Evolutionary conservation across 805 yeast species (phyloP), one percentile per base, ranked within the genome.

Genomic region (Lachancea sp.): DNA sequence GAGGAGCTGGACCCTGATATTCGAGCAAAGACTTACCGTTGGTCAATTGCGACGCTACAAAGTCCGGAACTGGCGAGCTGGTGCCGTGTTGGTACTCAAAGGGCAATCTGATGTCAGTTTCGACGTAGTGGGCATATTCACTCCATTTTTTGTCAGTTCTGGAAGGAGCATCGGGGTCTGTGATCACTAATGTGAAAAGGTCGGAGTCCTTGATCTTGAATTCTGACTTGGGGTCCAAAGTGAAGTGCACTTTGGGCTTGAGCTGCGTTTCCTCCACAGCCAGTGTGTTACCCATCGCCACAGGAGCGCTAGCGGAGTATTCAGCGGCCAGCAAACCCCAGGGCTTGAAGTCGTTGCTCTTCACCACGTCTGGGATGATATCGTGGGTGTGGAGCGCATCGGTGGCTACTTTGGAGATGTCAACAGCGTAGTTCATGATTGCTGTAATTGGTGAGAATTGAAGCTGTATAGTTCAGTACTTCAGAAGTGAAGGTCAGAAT

Each of bases 131-230:
- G 44, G 84, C 79, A 62, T 72, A 89, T 65, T 89, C 95, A 2
- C 93, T 82, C 95, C 95, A 88, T 60, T 81, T 86, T 58, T 82
- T 79, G 62, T 89, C 96, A 2, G 76, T 73, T 54, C 79, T 75
- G 3, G 89, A 77, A 12, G 97, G 97, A 7, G 96, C 96, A 69
- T 89, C 96, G 1, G 97, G 97, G 64, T 89, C 96, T 7, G 96
- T 90, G 52, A 89, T 54, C 2, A 85, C 85, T 52, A 90, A 67
- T 10, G 93, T 79, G 67, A 84, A 89, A 41, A 73, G 82, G 32
- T 69, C 67, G 15, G 57, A 49, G 36, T 62, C 65, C 15, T 60
- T 51, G 31, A 49, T 46, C 22, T 33, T 42, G 40, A 44, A 42
- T 39, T 38, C 26, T 5, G 56, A 41, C 18, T 74, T 69, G 32